These are phyloP conservation scores for Lipomyces orientalis DNA, from an alignment of 805 yeast species.

Conservation along the genomic window DNA sequence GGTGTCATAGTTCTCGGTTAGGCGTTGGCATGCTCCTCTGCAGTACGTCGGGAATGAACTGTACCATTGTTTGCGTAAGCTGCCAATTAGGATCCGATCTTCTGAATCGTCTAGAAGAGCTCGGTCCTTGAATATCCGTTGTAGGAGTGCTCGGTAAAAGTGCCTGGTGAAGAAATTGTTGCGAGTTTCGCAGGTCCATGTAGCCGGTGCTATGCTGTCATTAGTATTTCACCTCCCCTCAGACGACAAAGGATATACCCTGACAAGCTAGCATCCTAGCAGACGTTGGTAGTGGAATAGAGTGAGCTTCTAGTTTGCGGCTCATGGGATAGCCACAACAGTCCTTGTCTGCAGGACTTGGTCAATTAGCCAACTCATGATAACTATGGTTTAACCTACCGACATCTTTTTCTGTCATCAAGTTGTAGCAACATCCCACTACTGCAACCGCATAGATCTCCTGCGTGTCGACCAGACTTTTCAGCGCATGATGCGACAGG, in stretches of 20 bases:
- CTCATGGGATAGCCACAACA: conserved; percentile 36
- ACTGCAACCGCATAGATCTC: conserved; percentile 36
- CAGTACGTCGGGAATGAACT: conserved; percentile 33
- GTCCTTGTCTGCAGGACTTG: conserved; percentile 15
- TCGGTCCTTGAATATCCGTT: conserved; percentile 34
- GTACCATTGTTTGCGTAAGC: conserved; percentile 36
- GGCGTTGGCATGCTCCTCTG: conserved; percentile 34
- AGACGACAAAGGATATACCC: conserved; percentile 2
- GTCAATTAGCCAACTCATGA: neutral
- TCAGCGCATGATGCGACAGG: conserved; percentile 35
- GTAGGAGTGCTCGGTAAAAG: conserved; percentile 39
- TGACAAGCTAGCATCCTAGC: conserved; percentile 41
- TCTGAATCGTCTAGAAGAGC: conserved; percentile 14
- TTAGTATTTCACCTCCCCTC: neutral
- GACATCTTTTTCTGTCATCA: conserved; percentile 32
- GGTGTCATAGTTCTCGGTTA: conserved; percentile 11
- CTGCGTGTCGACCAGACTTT: conserved; percentile 32
- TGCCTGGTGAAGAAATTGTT: conserved; percentile 37
- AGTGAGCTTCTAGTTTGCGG: conserved; percentile 13
- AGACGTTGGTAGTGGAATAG: conserved; percentile 27
- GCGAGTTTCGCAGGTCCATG: conserved; percentile 38
- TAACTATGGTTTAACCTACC: neutral
- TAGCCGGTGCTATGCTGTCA: conserved; percentile 29
- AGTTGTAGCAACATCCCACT: conserved; percentile 41
- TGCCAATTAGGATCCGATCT: conserved; percentile 29